Evolutionary conservation across 208 protist genomes (phyloP).

Genomic region (Crithidia acanthocephali): DNA sequence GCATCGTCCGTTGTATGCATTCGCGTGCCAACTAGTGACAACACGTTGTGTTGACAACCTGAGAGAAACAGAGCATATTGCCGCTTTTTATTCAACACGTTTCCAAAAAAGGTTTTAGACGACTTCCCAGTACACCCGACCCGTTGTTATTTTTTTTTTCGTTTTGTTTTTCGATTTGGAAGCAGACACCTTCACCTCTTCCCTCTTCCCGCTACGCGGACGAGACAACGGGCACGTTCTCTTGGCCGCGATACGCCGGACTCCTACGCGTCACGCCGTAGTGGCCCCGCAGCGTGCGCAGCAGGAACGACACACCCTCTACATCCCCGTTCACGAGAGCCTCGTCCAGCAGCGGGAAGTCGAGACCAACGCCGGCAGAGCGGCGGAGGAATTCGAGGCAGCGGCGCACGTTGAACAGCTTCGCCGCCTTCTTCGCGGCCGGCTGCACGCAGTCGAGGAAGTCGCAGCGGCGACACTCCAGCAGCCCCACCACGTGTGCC

Average conservation of each 20-base stretch:
- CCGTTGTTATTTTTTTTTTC: too few species aligned
- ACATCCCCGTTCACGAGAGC: conserved; percentile 47
- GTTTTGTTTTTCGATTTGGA: too few species aligned
- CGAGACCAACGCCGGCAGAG: conserved; percentile 41
- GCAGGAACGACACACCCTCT: conserved; percentile 47
- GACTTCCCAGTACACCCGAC: too few species aligned
- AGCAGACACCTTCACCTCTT: background rate
- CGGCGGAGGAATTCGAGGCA: conserved; percentile 69
- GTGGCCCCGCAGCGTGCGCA: conserved; percentile 32
- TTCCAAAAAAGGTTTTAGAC: too few species aligned
- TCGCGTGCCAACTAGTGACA: too few species aligned
- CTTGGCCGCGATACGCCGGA: background rate
- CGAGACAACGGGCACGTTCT: background rate
- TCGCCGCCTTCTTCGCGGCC: conserved; percentile 51
- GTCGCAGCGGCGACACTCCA: conserved; percentile 70
- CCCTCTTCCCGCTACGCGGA: background rate
- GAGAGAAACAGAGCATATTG: too few species aligned
- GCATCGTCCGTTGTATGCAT: too few species aligned
- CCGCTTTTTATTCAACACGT: too few species aligned
- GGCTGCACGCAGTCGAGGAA: conserved; percentile 67
- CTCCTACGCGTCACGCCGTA: conserved; percentile 15
- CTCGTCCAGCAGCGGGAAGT: conserved; percentile 59
- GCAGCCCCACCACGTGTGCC: conserved; percentile 53
- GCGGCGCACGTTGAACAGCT: conserved; percentile 76
- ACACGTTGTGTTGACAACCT: too few species aligned